Evolutionary conservation across 768 basidiomycete species (phyloP).

Genomic region (Xerocomus brunneocitrinus): DNA sequence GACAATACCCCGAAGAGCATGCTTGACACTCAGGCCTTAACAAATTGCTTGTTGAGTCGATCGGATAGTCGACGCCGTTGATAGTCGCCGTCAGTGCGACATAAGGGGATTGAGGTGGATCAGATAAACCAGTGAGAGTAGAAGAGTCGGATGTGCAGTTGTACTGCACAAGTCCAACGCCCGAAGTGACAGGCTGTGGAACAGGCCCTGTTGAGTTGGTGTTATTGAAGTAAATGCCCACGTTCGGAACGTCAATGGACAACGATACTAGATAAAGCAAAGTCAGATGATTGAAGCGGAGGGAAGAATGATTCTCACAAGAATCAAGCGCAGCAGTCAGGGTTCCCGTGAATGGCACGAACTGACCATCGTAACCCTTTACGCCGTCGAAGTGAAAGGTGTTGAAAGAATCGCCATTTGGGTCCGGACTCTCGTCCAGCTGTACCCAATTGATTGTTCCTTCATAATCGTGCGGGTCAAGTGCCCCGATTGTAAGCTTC

Average conservation of each 20-base stretch:
- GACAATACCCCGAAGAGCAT: slow-evolving; percentile 7
- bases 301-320: slow-evolving; percentile 10
- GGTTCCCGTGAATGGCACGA: slow-evolving; percentile 16
- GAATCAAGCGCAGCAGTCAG: slow-evolving; percentile 24
- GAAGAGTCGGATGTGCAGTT: slow-evolving; percentile 11
- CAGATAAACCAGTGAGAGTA: background rate
- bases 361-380: slow-evolving; percentile 27
- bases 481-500: slow-evolving; percentile 30
- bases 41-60: slow-evolving; percentile 23
- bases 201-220: slow-evolving; percentile 22
- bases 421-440: slow-evolving; percentile 17
- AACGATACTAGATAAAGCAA: slow-evolving; percentile 9
- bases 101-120: slow-evolving; percentile 14
- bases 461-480: slow-evolving; percentile 30
- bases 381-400: slow-evolving; percentile 24
- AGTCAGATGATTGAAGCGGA: background rate
- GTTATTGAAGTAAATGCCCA: slow-evolving; percentile 14
- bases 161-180: slow-evolving; percentile 5
- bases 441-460: slow-evolving; percentile 29
- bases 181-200: slow-evolving; percentile 2
- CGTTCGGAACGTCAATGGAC: slow-evolving; percentile 17
- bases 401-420: slow-evolving; percentile 15
- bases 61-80: slow-evolving; percentile 30
- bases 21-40: slow-evolving; percentile 9
- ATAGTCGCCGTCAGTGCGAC: slow-evolving; percentile 26